Evolutionary conservation across 2,329 filamentous ascomycete genomes (phyloP).

Genomic region (Aspergillus amoenus): DNA sequence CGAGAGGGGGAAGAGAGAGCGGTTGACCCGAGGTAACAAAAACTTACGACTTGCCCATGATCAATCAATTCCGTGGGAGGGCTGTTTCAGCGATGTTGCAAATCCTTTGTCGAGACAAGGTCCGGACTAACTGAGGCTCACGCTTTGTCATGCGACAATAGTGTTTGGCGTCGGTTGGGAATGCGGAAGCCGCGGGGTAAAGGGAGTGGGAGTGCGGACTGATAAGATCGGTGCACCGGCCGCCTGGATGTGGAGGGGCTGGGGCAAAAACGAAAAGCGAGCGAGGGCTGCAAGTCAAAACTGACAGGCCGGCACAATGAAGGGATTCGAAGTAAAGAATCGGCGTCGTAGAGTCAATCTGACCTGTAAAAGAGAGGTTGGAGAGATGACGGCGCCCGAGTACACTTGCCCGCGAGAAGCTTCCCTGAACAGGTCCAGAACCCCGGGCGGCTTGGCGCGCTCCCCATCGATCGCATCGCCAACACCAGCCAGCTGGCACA

Average conservation of each 20-base stretch:
- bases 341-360: not conserved
- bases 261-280: not conserved
- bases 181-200: constrained; percentile 24
- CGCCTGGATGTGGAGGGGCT: not conserved
- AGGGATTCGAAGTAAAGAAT: not conserved
- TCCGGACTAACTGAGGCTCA: constrained; percentile 3
- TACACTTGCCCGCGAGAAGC: constrained; percentile 13
- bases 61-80: constrained; percentile 18
- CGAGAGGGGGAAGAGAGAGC: not conserved
- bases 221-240: constrained; percentile 20
- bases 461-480: not conserved
- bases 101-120: not conserved
- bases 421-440: constrained; percentile 22
- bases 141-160: constrained; percentile 11
- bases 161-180: constrained; percentile 1
- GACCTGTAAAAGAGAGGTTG: not conserved
- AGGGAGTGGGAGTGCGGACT: constrained; percentile 10
- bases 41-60: constrained; percentile 41
- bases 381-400: constrained; percentile 10
- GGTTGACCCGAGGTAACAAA: constrained; percentile 7
- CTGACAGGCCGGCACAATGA: not conserved
- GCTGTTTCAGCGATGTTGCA: not conserved
- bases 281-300: not conserved
- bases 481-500: not conserved
- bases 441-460: constrained; percentile 21